Evolutionary conservation across 1,284 basidiomycete species (phyloP).

Genomic region (Melampsora americana): DNA sequence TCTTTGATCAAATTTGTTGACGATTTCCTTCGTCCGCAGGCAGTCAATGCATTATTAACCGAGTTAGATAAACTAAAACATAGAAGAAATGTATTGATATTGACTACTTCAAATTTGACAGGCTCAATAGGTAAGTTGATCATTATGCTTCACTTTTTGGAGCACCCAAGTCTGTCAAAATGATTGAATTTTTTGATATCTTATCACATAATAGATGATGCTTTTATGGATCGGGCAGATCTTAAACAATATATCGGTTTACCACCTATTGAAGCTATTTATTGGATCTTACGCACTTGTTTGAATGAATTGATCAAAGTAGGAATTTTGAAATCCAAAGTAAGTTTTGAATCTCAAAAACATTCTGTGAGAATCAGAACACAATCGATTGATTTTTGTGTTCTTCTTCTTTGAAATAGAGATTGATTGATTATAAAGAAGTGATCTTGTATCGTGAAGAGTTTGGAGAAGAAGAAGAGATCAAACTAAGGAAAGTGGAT

Average conservation of each 20-base stretch:
- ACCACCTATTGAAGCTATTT: constrained; percentile 83
- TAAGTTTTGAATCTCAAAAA: not conserved
- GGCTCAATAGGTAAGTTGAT: constrained; percentile 76
- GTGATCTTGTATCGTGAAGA: constrained; percentile 54
- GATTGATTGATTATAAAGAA: constrained; percentile 38
- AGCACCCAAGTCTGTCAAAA: not conserved
- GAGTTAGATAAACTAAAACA: constrained; percentile 94
- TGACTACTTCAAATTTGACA: constrained; percentile 93
- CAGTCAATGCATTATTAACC: constrained; percentile 94
- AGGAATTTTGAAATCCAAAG: constrained; percentile 63
- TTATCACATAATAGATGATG: constrained; percentile 65
- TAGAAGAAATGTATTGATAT: constrained; percentile 86
- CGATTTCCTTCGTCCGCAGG: constrained; percentile 52
- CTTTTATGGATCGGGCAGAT: constrained; percentile 94
- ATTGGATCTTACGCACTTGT: constrained; percentile 84
- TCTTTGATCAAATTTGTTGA: not conserved
- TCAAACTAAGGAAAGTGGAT: not conserved
- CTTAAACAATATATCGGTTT: constrained; percentile 91
- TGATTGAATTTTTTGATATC: not conserved
- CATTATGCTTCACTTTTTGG: not conserved
- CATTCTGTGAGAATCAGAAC: too few species aligned
- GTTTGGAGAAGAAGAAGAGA: not conserved
- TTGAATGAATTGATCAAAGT: constrained; percentile 73
- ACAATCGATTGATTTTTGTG: constrained; percentile 52
- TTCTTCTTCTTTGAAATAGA: not conserved